Percentiles rank a stretch among this genome's conserved stretches.
These are phyloP conservation scores for Pleurotus ostreatus DNA, from an alignment of 768 basidiomycete species.

Conservation along the genomic window DNA sequence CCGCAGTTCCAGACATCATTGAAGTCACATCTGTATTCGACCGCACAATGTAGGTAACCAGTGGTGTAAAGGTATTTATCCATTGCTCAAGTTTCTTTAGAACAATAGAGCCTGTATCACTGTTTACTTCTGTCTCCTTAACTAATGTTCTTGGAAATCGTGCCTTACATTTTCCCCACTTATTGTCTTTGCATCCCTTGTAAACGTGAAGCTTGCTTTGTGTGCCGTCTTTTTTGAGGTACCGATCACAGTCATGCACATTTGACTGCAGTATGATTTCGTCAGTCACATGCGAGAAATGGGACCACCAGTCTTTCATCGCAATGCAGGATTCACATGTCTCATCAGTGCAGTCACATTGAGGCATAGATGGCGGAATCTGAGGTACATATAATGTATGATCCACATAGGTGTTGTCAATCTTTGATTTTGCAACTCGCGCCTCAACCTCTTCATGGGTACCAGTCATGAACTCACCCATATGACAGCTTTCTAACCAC, in stretches of 20 bases:
- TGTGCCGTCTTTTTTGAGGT: not conserved
- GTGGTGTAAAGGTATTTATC: not conserved
- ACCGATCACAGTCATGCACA: too few relatives aligned
- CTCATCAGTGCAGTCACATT: constrained; percentile 9
- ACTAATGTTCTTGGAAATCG: constrained; percentile 25
- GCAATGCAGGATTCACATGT: constrained; percentile 8
- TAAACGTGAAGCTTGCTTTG: constrained; percentile 9
- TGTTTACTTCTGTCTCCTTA: constrained; percentile 22
- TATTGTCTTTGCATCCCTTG: constrained; percentile 21
- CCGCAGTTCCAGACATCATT: constrained; percentile 20
- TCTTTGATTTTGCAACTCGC: not conserved
- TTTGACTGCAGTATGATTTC: constrained; percentile 15
- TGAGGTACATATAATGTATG: constrained; percentile 21
- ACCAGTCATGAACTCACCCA: constrained; percentile 25
- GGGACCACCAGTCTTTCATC: constrained; percentile 14
- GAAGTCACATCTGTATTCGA: too few relatives aligned
- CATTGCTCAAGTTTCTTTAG: not conserved
- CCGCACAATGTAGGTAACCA: not conserved
- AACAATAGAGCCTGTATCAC: constrained; percentile 18
- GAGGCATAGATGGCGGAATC: constrained; percentile 10
- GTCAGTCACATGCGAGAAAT: constrained; percentile 17
- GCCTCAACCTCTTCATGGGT: constrained; percentile 17
- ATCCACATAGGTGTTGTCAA: constrained; percentile 10
- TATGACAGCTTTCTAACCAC: constrained; percentile 20
- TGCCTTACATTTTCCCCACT: constrained; percentile 24